Evolutionary conservation across 352 stramenopile species (phyloP).

Genomic region (Pythium dissimile): DNA sequence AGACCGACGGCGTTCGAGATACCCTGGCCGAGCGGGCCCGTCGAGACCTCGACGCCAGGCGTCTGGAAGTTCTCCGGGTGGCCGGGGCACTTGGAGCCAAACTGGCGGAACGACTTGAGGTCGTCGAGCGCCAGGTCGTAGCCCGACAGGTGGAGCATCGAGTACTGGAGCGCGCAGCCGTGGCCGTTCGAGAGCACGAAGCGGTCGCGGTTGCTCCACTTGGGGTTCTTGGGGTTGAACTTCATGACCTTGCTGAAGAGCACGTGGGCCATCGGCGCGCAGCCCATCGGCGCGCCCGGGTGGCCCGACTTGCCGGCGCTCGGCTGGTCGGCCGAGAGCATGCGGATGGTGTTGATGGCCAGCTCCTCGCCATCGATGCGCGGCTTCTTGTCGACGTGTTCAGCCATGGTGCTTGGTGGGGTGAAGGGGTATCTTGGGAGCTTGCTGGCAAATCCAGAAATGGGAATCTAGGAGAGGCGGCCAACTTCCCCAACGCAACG

Average conservation of each 20-base stretch:
- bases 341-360: constrained; percentile 98
- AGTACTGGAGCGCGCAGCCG: constrained; percentile 98
- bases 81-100: constrained; percentile 94
- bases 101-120: constrained; percentile 96
- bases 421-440: not conserved
- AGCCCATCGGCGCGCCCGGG: constrained; percentile 98
- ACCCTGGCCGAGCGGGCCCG: constrained; percentile 95
- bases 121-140: constrained; percentile 96
- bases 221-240: constrained; percentile 84
- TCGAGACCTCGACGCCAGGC: constrained; percentile 95
- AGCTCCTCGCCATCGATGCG: constrained; percentile 71
- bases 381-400: constrained; percentile 81
- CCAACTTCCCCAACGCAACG: constrained; percentile 1
- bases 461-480: constrained; percentile 1
- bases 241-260: constrained; percentile 93
- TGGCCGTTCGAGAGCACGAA: constrained; percentile 99
- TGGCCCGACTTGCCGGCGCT: constrained; percentile 97
- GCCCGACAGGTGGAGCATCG: constrained; percentile 98
- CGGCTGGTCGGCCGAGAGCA: constrained; percentile 97
- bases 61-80: constrained; percentile 98
- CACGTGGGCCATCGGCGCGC: constrained; percentile 97
- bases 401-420: constrained; percentile 36
- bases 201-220: constrained; percentile 96
- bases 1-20: constrained; percentile 98
- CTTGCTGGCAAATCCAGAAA: constrained; percentile 23